phyloP scores from a whole-genome alignment of 345 rosid species.

The Ricinus communis region DNA sequence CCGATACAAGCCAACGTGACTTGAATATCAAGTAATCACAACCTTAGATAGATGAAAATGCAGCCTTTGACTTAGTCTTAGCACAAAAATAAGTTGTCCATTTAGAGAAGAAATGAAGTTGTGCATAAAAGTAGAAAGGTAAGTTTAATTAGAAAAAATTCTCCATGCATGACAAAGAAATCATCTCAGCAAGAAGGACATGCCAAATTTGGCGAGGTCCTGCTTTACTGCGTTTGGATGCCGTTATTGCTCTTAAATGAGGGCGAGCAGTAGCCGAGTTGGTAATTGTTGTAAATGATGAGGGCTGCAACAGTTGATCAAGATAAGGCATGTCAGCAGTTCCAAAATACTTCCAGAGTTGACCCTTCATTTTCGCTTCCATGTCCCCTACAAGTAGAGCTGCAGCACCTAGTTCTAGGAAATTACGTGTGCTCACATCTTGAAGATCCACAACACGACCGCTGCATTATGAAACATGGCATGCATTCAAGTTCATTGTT shows the following conservation, averaged over 20 bases:
- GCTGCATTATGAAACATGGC: conserved; percentile 32
- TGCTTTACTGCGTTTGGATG: conserved; percentile 78
- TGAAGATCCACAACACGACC: conserved; percentile 61
- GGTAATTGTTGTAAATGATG: conserved; percentile 67
- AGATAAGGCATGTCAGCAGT: conserved; percentile 91
- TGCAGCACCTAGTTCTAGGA: conserved; percentile 95
- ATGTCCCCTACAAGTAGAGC: conserved; percentile 90
- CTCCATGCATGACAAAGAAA: conserved; percentile 19
- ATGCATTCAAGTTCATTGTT: conserved; percentile 10
- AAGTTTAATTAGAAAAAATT: conserved; percentile 8
- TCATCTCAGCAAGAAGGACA: conserved; percentile 25
- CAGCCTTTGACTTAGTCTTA: background rate
- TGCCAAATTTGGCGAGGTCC: conserved; percentile 89
- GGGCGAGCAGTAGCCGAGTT: conserved; percentile 70
- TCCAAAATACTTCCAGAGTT: conserved; percentile 89
- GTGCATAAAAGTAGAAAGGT: background rate
- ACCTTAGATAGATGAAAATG: too few species aligned
- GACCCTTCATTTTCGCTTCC: conserved; percentile 92
- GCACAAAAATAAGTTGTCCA: background rate
- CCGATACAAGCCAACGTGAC: too few species aligned
- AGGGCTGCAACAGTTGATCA: conserved; percentile 92
- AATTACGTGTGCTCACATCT: conserved; percentile 67
- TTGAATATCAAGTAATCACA: too few species aligned
- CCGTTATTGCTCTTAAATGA: conserved; percentile 87
- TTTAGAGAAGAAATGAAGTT: background rate